Percentiles rank a stretch among this genome's conserved stretches.
Conservation (phyloP, 2,329 filamentous ascomycete genomes). For the Sporothrix inflata region DNA sequence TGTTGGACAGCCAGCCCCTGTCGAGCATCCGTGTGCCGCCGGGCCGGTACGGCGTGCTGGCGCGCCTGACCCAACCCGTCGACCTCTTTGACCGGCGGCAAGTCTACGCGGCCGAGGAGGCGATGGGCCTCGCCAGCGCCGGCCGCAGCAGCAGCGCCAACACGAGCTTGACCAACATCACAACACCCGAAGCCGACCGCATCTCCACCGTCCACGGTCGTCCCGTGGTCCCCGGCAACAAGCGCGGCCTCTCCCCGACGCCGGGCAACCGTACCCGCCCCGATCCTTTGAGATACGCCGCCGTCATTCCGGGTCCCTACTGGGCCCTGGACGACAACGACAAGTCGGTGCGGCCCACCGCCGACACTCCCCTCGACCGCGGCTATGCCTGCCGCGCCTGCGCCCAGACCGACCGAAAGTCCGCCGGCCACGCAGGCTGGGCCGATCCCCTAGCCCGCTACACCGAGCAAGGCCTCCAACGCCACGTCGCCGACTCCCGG, state of each 20-base stretch:
- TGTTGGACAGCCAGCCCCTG: neutral
- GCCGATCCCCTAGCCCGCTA: constrained; percentile 32
- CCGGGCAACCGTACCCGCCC: constrained; percentile 11
- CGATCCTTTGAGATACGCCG: constrained; percentile 32
- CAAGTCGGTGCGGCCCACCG: neutral
- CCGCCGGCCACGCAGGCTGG: constrained; percentile 31
- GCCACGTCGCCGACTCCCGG: constrained; percentile 30
- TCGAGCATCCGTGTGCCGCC: constrained; percentile 29
- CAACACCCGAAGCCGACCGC: neutral
- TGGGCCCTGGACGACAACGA: neutral
- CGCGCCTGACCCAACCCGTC: constrained; percentile 27
- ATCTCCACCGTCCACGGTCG: neutral
- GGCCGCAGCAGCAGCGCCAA: neutral
- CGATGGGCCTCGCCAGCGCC: neutral
- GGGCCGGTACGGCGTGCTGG: constrained; percentile 33
- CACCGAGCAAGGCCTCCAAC: constrained; percentile 29
- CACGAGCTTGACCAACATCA: neutral
- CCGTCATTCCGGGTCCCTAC: constrained; percentile 34
- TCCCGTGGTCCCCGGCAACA: constrained; percentile 14
- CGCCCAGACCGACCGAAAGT: constrained; percentile 28
- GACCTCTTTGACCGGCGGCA: constrained; percentile 31
- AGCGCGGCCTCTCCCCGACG: neutral
- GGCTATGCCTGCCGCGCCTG: constrained; percentile 33
- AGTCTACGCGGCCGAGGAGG: constrained; percentile 17
- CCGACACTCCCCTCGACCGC: constrained; percentile 22